Evolutionary conservation across 257 asterid genomes (phyloP).

Genomic region (Plantago elongata): DNA sequence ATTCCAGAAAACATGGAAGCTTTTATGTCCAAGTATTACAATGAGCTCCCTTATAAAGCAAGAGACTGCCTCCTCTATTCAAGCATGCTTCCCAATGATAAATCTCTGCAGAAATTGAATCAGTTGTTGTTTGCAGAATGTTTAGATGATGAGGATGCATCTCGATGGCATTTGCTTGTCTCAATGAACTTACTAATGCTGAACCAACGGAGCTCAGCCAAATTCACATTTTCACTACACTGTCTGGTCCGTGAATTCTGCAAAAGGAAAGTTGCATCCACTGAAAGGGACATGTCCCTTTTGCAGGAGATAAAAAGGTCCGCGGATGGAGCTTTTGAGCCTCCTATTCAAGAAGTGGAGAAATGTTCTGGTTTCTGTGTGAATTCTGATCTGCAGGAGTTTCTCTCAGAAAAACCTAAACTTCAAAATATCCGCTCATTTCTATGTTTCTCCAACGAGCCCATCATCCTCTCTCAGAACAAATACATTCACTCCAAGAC

Average conservation of each 20-base stretch:
- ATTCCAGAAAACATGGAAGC: background rate
- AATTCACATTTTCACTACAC: conserved; percentile 24
- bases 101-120: conserved; percentile 18
- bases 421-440: conserved; percentile 28
- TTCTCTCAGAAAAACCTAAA: conserved; percentile 12
- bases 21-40: conserved; percentile 22
- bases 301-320: conserved; percentile 25
- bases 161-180: conserved; percentile 17
- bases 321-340: conserved; percentile 5
- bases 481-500: conserved; percentile 16
- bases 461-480: conserved; percentile 7
- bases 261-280: conserved; percentile 25
- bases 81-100: conserved; percentile 23
- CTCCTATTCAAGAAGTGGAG: conserved; percentile 4
- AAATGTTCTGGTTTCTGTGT: conserved; percentile 23
- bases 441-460: conserved; percentile 21
- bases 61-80: conserved; percentile 28
- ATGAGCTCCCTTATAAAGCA: conserved; percentile 23
- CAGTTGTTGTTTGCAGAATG: conserved; percentile 32
- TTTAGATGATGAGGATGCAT: conserved; percentile 15
- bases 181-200: conserved; percentile 26
- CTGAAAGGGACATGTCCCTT: background rate
- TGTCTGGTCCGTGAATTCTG: conserved; percentile 30
- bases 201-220: conserved; percentile 18
- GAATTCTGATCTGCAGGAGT: conserved; percentile 21